These are phyloP conservation scores for Agrocybe pediades DNA, from an alignment of 768 basidiomycete species.

Conservation along the genomic window DNA sequence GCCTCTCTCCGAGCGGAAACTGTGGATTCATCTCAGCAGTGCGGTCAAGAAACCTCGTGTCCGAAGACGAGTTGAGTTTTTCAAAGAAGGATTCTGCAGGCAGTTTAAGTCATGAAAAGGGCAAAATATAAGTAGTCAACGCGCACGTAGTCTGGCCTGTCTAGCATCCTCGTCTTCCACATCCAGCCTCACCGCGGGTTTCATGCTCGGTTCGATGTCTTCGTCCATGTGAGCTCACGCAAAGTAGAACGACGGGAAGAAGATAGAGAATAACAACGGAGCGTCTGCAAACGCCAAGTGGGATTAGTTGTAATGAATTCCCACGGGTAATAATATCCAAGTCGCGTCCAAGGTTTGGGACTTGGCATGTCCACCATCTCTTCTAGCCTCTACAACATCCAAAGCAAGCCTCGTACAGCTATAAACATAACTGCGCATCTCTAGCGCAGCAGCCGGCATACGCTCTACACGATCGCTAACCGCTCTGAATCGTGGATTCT, in stretches of 20 bases:
- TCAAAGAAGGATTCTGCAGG: slow-evolving; percentile 41
- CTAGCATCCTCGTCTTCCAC: slow-evolving; percentile 50
- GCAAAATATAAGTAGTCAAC: slow-evolving; percentile 4
- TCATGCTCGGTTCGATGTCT: slow-evolving; percentile 10
- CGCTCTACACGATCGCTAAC: too few relatives aligned
- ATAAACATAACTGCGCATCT: too few relatives aligned
- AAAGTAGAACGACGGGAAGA: background rate
- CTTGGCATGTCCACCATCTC: too few relatives aligned
- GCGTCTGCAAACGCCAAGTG: too few relatives aligned
- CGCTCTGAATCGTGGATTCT: too few relatives aligned
- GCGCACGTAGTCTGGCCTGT: slow-evolving; percentile 42
- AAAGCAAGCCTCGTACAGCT: too few relatives aligned
- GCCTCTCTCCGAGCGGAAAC: slow-evolving; percentile 40
- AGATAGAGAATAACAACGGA: too few relatives aligned
- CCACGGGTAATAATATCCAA: too few relatives aligned
- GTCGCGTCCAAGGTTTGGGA: too few relatives aligned
- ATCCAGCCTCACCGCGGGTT: slow-evolving; percentile 35
- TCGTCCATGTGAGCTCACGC: slow-evolving; percentile 19
- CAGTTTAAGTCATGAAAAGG: slow-evolving; percentile 2
- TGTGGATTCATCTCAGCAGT: slow-evolving; percentile 16
- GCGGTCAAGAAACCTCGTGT: slow-evolving; percentile 16
- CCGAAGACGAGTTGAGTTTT: slow-evolving; percentile 34
- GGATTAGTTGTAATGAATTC: too few relatives aligned
- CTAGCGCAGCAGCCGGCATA: too few relatives aligned
- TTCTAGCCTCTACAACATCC: too few relatives aligned